Evolutionary conservation across 208 protist genomes (phyloP).

Genomic region (Wallacemonas sp.): DNA sequence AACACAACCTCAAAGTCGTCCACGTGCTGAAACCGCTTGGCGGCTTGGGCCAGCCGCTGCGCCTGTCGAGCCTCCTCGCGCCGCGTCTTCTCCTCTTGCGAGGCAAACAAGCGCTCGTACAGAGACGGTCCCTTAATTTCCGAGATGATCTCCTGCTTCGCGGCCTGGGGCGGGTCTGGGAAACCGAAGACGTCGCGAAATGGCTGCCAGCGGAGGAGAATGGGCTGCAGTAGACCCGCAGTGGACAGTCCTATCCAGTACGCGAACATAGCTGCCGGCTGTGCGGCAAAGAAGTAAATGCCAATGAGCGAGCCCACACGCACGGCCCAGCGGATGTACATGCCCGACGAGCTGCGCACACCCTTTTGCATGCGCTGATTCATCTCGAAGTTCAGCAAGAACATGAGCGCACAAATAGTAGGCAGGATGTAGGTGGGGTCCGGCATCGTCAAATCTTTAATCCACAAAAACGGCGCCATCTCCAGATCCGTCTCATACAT

Average conservation of each 20-base stretch:
- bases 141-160: conserved; percentile 60
- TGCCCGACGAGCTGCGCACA: conserved; percentile 59
- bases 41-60: conserved; percentile 30
- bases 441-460: conserved; percentile 84
- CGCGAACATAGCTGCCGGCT: conserved; percentile 85
- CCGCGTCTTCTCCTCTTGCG: conserved; percentile 51
- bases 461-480: conserved; percentile 83
- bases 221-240: conserved; percentile 77
- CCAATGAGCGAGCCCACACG: conserved; percentile 59
- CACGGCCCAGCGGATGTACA: conserved; percentile 83
- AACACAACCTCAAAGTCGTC: conserved; percentile 81
- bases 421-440: conserved; percentile 83
- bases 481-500: conserved; percentile 87
- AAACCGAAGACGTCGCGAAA: conserved; percentile 85
- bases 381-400: conserved; percentile 89
- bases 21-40: conserved; percentile 67
- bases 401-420: conserved; percentile 78
- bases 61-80: conserved; percentile 48
- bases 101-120: conserved; percentile 73
- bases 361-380: conserved; percentile 87
- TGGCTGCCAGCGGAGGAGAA: conserved; percentile 82
- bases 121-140: conserved; percentile 65
- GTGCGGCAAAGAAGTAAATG: conserved; percentile 78
- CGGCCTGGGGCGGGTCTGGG: conserved; percentile 77
- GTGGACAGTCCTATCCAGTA: conserved; percentile 90